Evolutionary conservation across 768 basidiomycete genomes (phyloP), one percentile per base, ranked within the genome.

Genomic region (Rhodotorula diobovata): DNA sequence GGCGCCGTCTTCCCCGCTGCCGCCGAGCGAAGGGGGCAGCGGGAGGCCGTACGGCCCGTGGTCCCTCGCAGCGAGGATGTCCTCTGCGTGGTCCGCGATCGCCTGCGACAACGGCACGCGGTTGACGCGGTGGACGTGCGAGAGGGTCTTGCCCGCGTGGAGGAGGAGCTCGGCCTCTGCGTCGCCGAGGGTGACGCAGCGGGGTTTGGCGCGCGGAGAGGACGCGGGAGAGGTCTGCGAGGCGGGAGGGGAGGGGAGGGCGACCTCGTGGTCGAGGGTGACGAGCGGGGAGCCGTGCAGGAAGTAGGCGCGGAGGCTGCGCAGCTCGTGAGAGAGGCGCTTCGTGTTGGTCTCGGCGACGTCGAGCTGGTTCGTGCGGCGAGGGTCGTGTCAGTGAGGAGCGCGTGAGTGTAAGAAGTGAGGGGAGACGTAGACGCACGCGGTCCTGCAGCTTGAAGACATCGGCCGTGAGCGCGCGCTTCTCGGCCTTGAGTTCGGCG

Each of bases 131-230:
- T 68, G 55, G 35, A 75, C 60, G 58, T 72, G 70, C 28, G 56
- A 56, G 35, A 65, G 56, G 21, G 37, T 50, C 62, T 72, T 74
- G 14, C 68, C 71, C 4, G 76, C 76, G 23, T 63, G 66, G 20
- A 78, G 66, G 20, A 78, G 66, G 30, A 66, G 70, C 51, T 77
- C 77, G 4, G 76, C 58, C 39, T 77, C 77, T 28, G 77, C 77
- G 62, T 78, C 77, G 41, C 74, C 77, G 70, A 77, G 75, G 14
- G 46, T 25, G 6, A 58, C 51, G 25, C 46, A 43, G 5, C 51
- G 45, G 9, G 54, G 21, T 14, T 35, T 55, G 20, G 18, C 34
- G 21, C 34, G 5, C 32, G 32, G 25, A 12, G 45, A 15, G n/a
- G 60, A 46, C 14, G n/a, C 46, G 35, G 53, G 45, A 16, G 51